A percentile compares a stretch with the other conserved stretches of the same genome.
phyloP scores from a whole-genome alignment of 2,329 filamentous ascomycete genomes.

The Coleophoma cylindrospora region DNA sequence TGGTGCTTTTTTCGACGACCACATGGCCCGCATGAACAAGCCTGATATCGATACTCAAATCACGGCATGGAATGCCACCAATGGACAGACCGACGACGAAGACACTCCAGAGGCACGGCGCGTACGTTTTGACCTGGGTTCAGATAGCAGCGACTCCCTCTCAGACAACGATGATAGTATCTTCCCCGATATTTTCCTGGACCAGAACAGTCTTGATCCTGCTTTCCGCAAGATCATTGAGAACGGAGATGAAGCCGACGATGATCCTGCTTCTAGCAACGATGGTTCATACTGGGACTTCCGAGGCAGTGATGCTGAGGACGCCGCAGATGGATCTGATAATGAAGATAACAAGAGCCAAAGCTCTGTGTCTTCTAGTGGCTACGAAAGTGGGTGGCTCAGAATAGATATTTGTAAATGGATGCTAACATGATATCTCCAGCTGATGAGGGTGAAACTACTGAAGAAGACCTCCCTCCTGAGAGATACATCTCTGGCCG shows the following conservation, averaged over 20 bases:
- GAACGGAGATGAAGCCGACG: slow-evolving; percentile 50
- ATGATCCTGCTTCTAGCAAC: slow-evolving; percentile 11
- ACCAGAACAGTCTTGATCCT: slow-evolving; percentile 68
- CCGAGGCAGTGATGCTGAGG: slow-evolving; percentile 8
- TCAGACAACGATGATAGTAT: slow-evolving; percentile 60
- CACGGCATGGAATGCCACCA: slow-evolving; percentile 7
- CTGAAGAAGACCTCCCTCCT: slow-evolving; percentile 49
- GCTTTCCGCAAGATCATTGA: slow-evolving; percentile 71
- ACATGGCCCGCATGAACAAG: slow-evolving; percentile 12
- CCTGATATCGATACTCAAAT: slow-evolving; percentile 10
- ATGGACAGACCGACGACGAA: slow-evolving; percentile 7
- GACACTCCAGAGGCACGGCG: slow-evolving; percentile 31
- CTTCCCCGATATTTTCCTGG: slow-evolving; percentile 74
- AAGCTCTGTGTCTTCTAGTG: slow-evolving; percentile 36
- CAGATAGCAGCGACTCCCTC: slow-evolving; percentile 63
- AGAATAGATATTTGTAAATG: neutral
- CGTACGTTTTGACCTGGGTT: slow-evolving; percentile 66
- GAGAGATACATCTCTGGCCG: slow-evolving; percentile 40
- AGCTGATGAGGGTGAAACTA: slow-evolving; percentile 57
- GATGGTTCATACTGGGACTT: slow-evolving; percentile 20
- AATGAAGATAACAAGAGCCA: slow-evolving; percentile 37
- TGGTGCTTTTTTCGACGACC: slow-evolving; percentile 29
- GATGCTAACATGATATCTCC: slow-evolving; percentile 35
- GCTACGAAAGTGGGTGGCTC: slow-evolving; percentile 51
- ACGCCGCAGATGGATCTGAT: slow-evolving; percentile 32